A percentile compares a stretch with the other conserved stretches of the same genome.
phyloP scores from a whole-genome alignment of 148 eudicot genomes.

The Mesembryanthemum crystallinum region DNA sequence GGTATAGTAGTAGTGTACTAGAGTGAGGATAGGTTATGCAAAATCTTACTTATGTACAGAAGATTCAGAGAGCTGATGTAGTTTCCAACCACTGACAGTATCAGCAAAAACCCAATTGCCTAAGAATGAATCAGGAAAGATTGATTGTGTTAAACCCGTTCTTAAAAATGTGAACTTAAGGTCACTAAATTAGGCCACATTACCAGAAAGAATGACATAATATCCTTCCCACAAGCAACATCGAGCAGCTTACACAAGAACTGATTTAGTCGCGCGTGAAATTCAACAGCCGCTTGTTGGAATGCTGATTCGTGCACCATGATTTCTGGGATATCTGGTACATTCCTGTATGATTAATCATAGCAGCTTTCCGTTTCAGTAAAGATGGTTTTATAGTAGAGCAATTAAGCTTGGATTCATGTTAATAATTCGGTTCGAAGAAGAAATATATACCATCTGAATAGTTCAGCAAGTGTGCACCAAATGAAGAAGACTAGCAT shows the following conservation, averaged over 20 bases:
- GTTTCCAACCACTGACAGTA: conserved; percentile 46
- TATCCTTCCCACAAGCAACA: conserved; percentile 22
- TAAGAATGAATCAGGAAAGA: conserved; percentile 19
- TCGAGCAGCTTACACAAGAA: conserved; percentile 9
- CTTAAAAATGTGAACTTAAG: too few relatives aligned
- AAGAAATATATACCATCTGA: conserved; percentile 21
- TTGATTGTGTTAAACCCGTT: too few relatives aligned
- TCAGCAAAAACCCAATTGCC: conserved; percentile 44
- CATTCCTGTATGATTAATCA: conserved; percentile 13
- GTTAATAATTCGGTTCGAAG: too few relatives aligned
- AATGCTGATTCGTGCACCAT: conserved; percentile 19
- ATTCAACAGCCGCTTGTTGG: neutral
- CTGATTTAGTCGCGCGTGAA: conserved; percentile 1
- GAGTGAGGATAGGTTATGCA: neutral
- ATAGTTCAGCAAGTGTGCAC: conserved; percentile 30
- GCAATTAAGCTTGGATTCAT: too few relatives aligned
- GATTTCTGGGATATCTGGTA: conserved; percentile 14
- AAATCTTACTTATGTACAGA: conserved; percentile 45
- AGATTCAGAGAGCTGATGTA: conserved; percentile 50
- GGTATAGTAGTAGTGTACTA: neutral
- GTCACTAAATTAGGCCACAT: too few relatives aligned
- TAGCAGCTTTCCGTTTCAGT: too few relatives aligned
- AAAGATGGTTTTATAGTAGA: too few relatives aligned
- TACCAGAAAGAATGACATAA: conserved; percentile 49
- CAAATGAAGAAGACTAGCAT: conserved; percentile 32